A percentile compares a stretch with the other conserved stretches of the same genome.
phyloP scores from a whole-genome alignment of 345 rosid species.

The Theobroma cacao region DNA sequence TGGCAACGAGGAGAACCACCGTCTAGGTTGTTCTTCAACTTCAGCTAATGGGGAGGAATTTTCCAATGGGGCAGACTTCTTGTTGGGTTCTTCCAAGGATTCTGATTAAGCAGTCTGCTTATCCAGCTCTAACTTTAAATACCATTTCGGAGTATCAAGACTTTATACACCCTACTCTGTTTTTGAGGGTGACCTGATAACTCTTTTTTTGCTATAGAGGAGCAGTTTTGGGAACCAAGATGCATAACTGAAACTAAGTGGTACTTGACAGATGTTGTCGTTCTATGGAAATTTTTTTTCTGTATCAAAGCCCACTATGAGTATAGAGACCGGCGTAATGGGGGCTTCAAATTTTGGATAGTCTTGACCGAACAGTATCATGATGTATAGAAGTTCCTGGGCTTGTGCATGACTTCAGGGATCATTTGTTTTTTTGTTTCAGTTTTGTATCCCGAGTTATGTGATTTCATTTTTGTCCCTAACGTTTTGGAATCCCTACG shows the following conservation, averaged over 20 bases:
- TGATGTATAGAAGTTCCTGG: constrained; percentile 31
- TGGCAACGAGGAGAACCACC: constrained; percentile 47
- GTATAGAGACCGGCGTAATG: constrained; percentile 32
- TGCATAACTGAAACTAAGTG: constrained; percentile 26
- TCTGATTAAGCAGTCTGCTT: constrained; percentile 28
- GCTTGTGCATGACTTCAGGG: constrained; percentile 21
- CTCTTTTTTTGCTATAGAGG: constrained; percentile 37
- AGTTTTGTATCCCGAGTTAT: constrained; percentile 30
- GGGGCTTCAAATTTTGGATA: constrained; percentile 43
- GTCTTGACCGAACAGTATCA: constrained; percentile 19
- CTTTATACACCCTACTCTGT: constrained; percentile 34
- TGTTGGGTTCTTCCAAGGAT: constrained; percentile 41
- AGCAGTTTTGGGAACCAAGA: constrained; percentile 33
- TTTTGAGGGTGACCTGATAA: constrained; percentile 39
- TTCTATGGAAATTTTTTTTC: constrained; percentile 13
- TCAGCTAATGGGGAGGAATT: constrained; percentile 59
- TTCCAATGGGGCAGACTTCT: constrained; percentile 49
- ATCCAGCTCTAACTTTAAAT: constrained; percentile 40
- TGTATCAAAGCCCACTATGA: constrained; percentile 21
- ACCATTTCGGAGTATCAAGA: constrained; percentile 22
- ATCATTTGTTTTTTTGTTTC: constrained; percentile 27
- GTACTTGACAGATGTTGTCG: constrained; percentile 22
- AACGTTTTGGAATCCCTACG: constrained; percentile 16
- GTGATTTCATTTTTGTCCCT: constrained; percentile 8
- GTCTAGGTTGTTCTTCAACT: constrained; percentile 38